These are phyloP conservation scores for Trametes cubensis DNA, from an alignment of 768 basidiomycete genomes.

Conservation along the genomic window DNA sequence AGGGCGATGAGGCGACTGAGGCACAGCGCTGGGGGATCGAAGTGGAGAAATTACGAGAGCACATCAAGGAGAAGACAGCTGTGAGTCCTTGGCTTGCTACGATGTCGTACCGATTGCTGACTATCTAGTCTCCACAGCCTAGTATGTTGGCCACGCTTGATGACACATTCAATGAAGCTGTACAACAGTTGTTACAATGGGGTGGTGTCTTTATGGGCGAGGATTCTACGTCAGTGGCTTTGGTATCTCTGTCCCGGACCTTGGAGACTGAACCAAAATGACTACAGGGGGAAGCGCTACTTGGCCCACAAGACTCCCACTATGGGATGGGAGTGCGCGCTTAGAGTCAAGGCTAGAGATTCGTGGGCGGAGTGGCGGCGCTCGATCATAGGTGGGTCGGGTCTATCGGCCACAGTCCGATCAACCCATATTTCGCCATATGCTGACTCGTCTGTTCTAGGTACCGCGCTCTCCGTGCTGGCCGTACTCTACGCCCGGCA, in stretches of 20 bases:
- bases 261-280: not conserved
- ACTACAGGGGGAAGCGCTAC: constrained; percentile 66
- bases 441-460: constrained; percentile 24
- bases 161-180: constrained; percentile 77
- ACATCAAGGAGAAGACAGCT: constrained; percentile 57
- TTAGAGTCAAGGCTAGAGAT: constrained; percentile 67
- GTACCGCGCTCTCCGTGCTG: constrained; percentile 24
- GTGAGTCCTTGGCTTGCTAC: constrained; percentile 8
- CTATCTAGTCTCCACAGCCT: constrained; percentile 40
- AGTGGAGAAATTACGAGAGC: constrained; percentile 56
- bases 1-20: constrained; percentile 61
- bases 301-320: constrained; percentile 72
- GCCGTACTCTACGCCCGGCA: constrained; percentile 34
- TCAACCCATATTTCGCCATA: not conserved
- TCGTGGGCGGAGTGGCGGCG: constrained; percentile 69
- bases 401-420: constrained; percentile 6
- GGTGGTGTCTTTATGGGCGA: constrained; percentile 70
- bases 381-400: constrained; percentile 59
- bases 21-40: constrained; percentile 79
- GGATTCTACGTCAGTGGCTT: constrained; percentile 60
- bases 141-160: constrained; percentile 60
- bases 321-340: constrained; percentile 65
- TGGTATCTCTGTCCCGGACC: not conserved
- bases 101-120: not conserved
- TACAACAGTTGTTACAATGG: constrained; percentile 75